Percentiles rank a stretch among this genome's conserved stretches.
These are phyloP conservation scores for Candida anutae DNA, from an alignment of 1,139 yeast species.

Conservation along the genomic window DNA sequence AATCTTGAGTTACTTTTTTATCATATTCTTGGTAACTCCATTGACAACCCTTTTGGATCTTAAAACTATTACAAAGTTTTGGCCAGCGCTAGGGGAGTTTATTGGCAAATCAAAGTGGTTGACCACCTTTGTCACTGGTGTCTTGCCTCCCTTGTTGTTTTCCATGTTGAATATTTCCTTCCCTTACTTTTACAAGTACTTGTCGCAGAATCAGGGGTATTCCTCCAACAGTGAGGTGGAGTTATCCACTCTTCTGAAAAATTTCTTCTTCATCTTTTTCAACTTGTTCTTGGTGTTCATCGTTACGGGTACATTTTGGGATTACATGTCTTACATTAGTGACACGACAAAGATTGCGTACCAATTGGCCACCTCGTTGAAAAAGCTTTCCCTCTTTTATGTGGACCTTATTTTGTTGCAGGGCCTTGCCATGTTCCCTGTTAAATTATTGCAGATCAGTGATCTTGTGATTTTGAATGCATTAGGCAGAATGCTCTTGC, in stretches of 20 bases:
- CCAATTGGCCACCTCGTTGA: slow-evolving; percentile 64
- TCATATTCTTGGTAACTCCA: slow-evolving; percentile 66
- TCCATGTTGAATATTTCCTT: slow-evolving; percentile 63
- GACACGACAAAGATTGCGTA: slow-evolving; percentile 76
- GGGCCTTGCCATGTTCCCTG: slow-evolving; percentile 81
- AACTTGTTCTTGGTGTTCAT: slow-evolving; percentile 81
- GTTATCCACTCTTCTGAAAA: slow-evolving; percentile 68
- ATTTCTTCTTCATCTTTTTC: slow-evolving; percentile 77
- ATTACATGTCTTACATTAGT: slow-evolving; percentile 57
- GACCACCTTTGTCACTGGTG: slow-evolving; percentile 63
- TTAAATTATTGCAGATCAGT: slow-evolving; percentile 63
- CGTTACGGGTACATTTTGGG: slow-evolving; percentile 66
- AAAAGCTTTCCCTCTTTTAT: slow-evolving; percentile 66
- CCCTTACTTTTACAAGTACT: slow-evolving; percentile 69
- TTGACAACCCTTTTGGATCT: slow-evolving; percentile 65
- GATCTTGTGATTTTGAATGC: slow-evolving; percentile 42
- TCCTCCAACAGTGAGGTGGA: slow-evolving; percentile 79
- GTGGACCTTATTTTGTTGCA: slow-evolving; percentile 77
- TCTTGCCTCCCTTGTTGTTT: slow-evolving; percentile 37
- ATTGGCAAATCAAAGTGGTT: slow-evolving; percentile 59
- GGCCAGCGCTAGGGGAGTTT: slow-evolving; percentile 64
- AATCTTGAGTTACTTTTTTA: slow-evolving; percentile 53
- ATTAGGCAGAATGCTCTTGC: slow-evolving; percentile 49
- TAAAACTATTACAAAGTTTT: slow-evolving; percentile 61
- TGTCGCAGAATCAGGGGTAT: slow-evolving; percentile 66